Conservation (phyloP, 306 rosid genomes). For the Prinsepia uniflora region DNA sequence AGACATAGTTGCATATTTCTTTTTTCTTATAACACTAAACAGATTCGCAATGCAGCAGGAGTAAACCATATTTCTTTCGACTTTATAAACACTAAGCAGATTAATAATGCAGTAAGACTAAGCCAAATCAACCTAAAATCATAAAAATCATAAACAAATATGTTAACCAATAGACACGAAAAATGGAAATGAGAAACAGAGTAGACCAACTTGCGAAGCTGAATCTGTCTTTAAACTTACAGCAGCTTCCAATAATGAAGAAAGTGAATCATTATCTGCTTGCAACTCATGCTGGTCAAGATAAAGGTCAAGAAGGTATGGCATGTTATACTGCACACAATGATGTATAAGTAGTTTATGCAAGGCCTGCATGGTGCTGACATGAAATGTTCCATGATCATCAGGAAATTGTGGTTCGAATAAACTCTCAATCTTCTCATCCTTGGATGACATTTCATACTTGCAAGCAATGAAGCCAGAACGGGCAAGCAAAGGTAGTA, state of each 20-base stretch:
- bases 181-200: constrained; percentile 27
- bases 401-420: constrained; percentile 29
- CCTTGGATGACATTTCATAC: constrained; percentile 29
- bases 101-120: not conserved
- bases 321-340: constrained; percentile 67
- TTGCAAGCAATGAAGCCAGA: constrained; percentile 61
- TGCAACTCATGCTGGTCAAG: constrained; percentile 68
- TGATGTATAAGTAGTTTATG: constrained; percentile 66
- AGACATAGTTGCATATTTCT: not conserved
- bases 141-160: constrained; percentile 21
- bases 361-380: constrained; percentile 53
- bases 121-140: constrained; percentile 15
- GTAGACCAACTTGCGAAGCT: constrained; percentile 22
- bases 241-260: constrained; percentile 63
- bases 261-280: constrained; percentile 55
- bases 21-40: not conserved
- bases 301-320: constrained; percentile 83
- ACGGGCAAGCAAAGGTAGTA: constrained; percentile 67
- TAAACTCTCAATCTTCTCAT: constrained; percentile 45
- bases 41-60: not conserved
- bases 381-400: constrained; percentile 21
- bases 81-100: not conserved
- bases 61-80: not conserved
- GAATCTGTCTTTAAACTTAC: constrained; percentile 57
- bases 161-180: constrained; percentile 18